Evolutionary conservation across 345 rosid species (phyloP).

Genomic region (Melastoma malabathricum): DNA sequence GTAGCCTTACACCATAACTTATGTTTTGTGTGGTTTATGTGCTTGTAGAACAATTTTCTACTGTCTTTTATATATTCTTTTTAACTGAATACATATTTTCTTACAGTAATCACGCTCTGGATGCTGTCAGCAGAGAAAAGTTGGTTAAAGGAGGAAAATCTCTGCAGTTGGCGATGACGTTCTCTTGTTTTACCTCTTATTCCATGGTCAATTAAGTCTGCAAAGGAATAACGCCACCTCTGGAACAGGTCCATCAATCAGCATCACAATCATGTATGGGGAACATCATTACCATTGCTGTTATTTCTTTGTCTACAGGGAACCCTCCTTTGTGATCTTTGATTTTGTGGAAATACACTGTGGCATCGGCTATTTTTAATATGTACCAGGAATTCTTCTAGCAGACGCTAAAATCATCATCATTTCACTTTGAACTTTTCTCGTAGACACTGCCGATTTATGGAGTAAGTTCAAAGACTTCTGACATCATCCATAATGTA

Average conservation of each 20-base stretch:
- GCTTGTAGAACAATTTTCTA: too few species aligned
- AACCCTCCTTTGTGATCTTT: slow-evolving; percentile 6
- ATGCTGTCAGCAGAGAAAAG: too few species aligned
- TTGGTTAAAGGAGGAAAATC: too few species aligned
- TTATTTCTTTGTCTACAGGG: slow-evolving; percentile 15
- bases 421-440: slow-evolving; percentile 6
- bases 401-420: slow-evolving; percentile 1
- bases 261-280: slow-evolving; percentile 6
- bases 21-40: too few species aligned
- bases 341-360: slow-evolving; percentile 16
- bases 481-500: slow-evolving; percentile 4
- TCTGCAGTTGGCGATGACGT: too few species aligned
- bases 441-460: slow-evolving; percentile 5
- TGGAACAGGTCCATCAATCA: slow-evolving; percentile 6
- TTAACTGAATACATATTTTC: too few species aligned
- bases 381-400: slow-evolving; percentile 8
- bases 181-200: too few species aligned
- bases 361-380: slow-evolving; percentile 9
- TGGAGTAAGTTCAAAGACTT: slow-evolving; percentile 12
- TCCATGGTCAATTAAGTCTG: too few species aligned
- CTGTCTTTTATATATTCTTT: too few species aligned
- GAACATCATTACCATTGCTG: slow-evolving; percentile 8
- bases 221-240: too few species aligned
- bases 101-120: too few species aligned
- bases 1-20: too few species aligned